Evolutionary conservation across 768 basidiomycete species (phyloP).

Genomic region (Dioszegia hungarica): DNA sequence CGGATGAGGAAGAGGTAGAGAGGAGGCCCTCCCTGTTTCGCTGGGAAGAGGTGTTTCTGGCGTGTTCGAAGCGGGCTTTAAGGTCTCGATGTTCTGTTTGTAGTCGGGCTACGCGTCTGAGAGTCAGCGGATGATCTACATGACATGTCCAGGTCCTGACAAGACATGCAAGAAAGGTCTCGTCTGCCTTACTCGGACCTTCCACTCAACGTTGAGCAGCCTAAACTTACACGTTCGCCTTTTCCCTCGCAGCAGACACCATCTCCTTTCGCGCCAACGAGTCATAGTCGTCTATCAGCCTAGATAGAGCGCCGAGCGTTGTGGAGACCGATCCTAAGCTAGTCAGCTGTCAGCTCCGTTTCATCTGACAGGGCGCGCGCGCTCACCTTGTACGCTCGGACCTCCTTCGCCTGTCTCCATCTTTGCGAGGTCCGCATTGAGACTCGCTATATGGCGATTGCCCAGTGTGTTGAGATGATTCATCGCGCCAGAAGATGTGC

Average conservation of each 20-base stretch:
- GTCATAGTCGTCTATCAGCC: constrained; percentile 96
- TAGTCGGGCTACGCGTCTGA: constrained; percentile 88
- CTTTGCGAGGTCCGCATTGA: constrained; percentile 79
- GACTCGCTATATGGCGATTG: constrained; percentile 80
- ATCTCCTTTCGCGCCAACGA: constrained; percentile 94
- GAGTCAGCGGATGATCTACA: neutral
- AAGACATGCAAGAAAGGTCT: too few species aligned
- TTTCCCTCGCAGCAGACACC: constrained; percentile 93
- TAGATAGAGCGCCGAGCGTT: constrained; percentile 87
- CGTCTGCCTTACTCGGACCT: too few species aligned
- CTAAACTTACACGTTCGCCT: constrained; percentile 82
- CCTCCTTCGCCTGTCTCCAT: constrained; percentile 75
- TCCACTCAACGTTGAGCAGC: too few species aligned
- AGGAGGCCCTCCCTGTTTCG: constrained; percentile 28
- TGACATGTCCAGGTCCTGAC: too few species aligned
- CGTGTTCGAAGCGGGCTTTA: constrained; percentile 70
- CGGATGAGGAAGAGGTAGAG: constrained; percentile 12
- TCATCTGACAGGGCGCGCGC: neutral
- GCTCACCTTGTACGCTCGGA: constrained; percentile 73
- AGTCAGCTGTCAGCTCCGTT: neutral
- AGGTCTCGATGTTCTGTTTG: constrained; percentile 79
- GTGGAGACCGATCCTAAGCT: constrained; percentile 90
- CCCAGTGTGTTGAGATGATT: constrained; percentile 93
- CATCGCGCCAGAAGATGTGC: constrained; percentile 54
- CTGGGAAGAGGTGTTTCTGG: constrained; percentile 54